Base-by-base conservation (phyloP, 305 asterid genomes). In the Fraxinus xanthoxyloides region DNA sequence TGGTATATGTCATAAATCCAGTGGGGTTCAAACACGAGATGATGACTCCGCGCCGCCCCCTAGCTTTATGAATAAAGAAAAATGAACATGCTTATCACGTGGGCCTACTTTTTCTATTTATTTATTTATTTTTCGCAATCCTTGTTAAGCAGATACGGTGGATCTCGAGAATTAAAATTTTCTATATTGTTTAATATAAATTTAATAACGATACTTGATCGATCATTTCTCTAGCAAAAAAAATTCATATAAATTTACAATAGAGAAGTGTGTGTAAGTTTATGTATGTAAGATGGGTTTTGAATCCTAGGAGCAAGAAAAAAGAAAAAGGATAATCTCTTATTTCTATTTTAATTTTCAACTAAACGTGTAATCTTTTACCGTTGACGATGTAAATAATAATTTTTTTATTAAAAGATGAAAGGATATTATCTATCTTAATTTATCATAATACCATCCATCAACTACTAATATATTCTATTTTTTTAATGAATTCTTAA, bases 11-110 rank as follows among this genome's bases (percentile, higher is more conserved):
- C 54, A 43, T 43, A 12, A 43, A 17, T 54, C 65, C 24, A 5
- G 79, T 48, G 81, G 81, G 84, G 82, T 77, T 67, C 34, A 24
- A 76, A 26, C 86, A 69, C 21, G 84, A 75, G 81, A 80, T 23
- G 4, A 17, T 26, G 75, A 43, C 51, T 10, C 54, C 54, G 54
- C 5, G 54, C 54, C 54, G 54, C 54, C 54, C 46, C 46, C 13
- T 8, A 8, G 46, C 13, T 40, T 43, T 43, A 12, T 12, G 54
- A 43, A n/a, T 4, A 70, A 10, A 28, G 75, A 26, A 34, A 30
- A 30, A 5, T 7, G 46, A 70, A 70, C 46, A 70, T 28, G 76
- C 76, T 56, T 6, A 19, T 56, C 67, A 56, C 24, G 67, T 19
- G 67, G 3, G 7, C 7, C 23, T n/a, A 24, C 2, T 19, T 54